Evolutionary conservation across 208 protist species (phyloP), one percentile per base, ranked within the genome.

Genomic region (Trypanosoma brucei): DNA sequence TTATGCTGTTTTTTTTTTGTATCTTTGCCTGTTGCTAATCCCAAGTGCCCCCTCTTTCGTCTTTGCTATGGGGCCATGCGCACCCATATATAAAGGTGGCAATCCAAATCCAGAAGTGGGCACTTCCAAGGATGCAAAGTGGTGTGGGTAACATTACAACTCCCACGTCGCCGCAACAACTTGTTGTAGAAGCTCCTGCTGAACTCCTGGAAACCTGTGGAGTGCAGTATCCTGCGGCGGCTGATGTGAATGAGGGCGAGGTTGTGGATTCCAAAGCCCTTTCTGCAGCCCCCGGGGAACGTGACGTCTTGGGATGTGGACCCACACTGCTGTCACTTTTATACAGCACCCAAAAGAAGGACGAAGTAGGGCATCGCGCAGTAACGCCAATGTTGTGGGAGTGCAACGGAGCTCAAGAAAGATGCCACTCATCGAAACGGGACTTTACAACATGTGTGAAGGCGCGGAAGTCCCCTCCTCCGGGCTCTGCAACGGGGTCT

Each of bases 211-310:
- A 62, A 31, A 39, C 48, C 3, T 34, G 38, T 30, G 39, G 35
- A 38, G 49, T 11, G 35, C 34, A 30, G 31, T 50, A 8, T 11
- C 33, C 42, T 14, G 11, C 34, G 36, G 2, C 50, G 31, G 35
- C 13, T 9, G 52, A 37, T 30, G 30, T 38, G 40, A 8, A 44
- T 1, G 66, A 71, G 45, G 66, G 66, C 2, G 59, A 71, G 30
- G 66, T 71, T 42, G 63, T 71, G 35, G 53, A 71, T 45, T 9
- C 58, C 0, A 52, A 8, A 38, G 39, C 44, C 4, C 3, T 54
- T 34, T 35, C 6, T 34, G 7, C 50, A 8, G 7, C 50, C 30
- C 50, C 31, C 5, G 50, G 11, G 9, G 31, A 48, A 8, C 8
- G 50, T 35, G 6, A 6, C 34, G 30, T 40, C 22, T n/a, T 1